Conservation (phyloP, 2,329 filamentous ascomycete genomes). For the Tolypocladium cylindrosporum region DNA sequence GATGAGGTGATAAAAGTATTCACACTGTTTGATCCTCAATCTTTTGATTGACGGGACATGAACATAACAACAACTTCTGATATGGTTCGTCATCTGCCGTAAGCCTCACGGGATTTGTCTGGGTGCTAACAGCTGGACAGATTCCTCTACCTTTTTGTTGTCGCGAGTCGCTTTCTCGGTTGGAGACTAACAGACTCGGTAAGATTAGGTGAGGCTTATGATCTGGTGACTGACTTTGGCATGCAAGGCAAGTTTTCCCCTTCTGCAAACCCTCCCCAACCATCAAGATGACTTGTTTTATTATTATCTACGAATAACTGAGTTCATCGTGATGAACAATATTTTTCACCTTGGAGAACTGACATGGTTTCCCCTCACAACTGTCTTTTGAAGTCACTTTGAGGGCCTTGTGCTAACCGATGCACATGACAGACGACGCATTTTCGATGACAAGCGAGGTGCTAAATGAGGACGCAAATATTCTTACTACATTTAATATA, state of each 20-base stretch:
- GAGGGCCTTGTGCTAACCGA: background rate
- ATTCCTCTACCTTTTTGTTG: background rate
- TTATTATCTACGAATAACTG: conserved; percentile 34
- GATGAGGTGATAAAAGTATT: conserved; percentile 44
- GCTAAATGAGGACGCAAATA: background rate
- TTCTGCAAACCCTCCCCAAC: conserved; percentile 7
- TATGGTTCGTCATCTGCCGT: conserved; percentile 23
- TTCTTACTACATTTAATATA: background rate
- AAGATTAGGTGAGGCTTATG: background rate
- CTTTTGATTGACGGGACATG: conserved; percentile 33
- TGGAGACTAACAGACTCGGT: conserved; percentile 1
- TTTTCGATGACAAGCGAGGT: background rate
- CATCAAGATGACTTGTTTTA: conserved; percentile 40
- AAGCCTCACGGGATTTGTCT: background rate
- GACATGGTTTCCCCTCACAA: conserved; percentile 21
- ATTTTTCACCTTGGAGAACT: conserved; percentile 54
- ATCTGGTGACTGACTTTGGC: background rate
- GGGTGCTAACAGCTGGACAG: background rate
- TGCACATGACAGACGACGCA: background rate
- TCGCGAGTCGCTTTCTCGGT: background rate
- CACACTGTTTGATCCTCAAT: conserved; percentile 47
- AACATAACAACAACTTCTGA: conserved; percentile 46
- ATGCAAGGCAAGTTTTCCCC: background rate
- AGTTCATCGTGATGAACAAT: conserved; percentile 46
- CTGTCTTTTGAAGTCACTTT: background rate